Evolutionary conservation across 164 flowering plant species (phyloP).

Genomic region (Aristolochia californica): DNA sequence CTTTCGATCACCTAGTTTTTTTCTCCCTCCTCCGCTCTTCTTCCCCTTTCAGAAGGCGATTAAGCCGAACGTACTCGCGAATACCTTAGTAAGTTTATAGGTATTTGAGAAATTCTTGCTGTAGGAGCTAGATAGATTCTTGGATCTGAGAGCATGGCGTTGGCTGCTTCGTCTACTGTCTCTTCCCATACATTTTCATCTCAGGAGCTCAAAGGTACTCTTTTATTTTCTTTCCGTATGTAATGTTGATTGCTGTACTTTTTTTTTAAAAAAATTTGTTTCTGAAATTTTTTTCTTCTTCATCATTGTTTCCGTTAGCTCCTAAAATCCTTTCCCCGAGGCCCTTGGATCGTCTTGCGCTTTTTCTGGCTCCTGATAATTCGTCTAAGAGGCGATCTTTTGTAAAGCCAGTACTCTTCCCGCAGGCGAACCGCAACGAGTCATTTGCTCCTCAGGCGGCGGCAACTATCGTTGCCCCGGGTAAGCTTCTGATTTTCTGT

Average conservation of each 20-base stretch:
- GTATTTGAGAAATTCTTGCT: neutral
- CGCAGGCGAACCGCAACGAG: constrained; percentile 44
- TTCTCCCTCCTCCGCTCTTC: neutral
- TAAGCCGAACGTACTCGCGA: neutral
- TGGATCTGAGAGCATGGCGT: constrained; percentile 21
- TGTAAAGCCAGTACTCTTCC: constrained; percentile 32
- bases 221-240: neutral
- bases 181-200: constrained; percentile 20
- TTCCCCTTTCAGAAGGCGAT: neutral
- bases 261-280: neutral
- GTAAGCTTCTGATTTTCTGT: constrained; percentile 14
- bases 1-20: neutral
- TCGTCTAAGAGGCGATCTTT: constrained; percentile 25
- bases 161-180: constrained; percentile 27
- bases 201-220: constrained; percentile 27
- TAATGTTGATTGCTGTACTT: neutral
- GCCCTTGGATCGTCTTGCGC: constrained; percentile 21
- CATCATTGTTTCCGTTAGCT: constrained; percentile 16
- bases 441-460: constrained; percentile 55
- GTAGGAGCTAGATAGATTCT: neutral
- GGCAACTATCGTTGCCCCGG: constrained; percentile 41
- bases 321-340: constrained; percentile 25
- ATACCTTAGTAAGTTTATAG: neutral
- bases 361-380: constrained; percentile 11
- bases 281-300: neutral